phyloP scores from a whole-genome alignment of 2,329 filamentous ascomycete species.

The Fonsecaea monophora region DNA sequence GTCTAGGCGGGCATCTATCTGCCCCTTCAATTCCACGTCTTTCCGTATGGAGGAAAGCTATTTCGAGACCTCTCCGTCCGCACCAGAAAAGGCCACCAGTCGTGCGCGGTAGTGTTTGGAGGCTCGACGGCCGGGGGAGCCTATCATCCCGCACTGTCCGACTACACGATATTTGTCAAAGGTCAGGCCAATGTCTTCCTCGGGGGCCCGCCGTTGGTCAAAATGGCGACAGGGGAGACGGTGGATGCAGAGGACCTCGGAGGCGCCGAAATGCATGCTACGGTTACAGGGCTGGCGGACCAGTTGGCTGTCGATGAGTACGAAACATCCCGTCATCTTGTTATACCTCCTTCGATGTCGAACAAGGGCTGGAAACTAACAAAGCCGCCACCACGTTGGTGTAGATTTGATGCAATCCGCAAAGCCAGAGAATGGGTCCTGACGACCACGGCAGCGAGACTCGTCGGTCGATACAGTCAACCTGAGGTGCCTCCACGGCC shows the following conservation, averaged over 20 bases:
- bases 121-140: constrained; percentile 54
- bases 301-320: constrained; percentile 53
- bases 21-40: constrained; percentile 54
- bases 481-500: constrained; percentile 22
- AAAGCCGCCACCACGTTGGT: not conserved
- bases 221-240: constrained; percentile 56
- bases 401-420: constrained; percentile 48
- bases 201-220: constrained; percentile 54
- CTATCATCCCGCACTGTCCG: constrained; percentile 51
- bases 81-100: constrained; percentile 48
- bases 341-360: not conserved
- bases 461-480: constrained; percentile 3
- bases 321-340: not conserved
- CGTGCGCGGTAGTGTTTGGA: constrained; percentile 55
- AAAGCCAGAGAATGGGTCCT: constrained; percentile 50
- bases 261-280: constrained; percentile 52
- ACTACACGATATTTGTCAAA: constrained; percentile 54
- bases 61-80: constrained; percentile 52
- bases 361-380: not conserved
- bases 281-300: constrained; percentile 52
- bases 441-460: constrained; percentile 32
- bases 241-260: constrained; percentile 53
- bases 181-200: constrained; percentile 55
- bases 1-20: constrained; percentile 47
- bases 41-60: constrained; percentile 52